Conservation (phyloP, 495 filamentous ascomycete species). For the Trichoderma reesei region DNA sequence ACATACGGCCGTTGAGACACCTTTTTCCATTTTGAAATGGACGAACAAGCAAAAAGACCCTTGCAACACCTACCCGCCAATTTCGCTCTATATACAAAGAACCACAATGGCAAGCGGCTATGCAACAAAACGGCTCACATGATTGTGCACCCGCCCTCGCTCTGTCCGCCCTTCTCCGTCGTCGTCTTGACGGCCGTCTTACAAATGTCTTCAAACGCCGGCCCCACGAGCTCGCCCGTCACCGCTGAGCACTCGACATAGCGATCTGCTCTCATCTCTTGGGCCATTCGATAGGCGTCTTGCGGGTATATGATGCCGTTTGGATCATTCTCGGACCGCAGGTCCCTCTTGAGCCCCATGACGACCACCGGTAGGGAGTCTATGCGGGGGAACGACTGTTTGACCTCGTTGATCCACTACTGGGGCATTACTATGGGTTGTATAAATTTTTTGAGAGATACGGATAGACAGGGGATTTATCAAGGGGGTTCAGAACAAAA, state of each 20-base stretch:
- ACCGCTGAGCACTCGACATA: constrained; percentile 87
- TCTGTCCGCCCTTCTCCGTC: constrained; percentile 33
- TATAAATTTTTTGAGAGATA: background rate
- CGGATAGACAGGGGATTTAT: constrained; percentile 6
- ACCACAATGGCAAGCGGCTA: background rate
- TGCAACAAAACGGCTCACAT: constrained; percentile 19
- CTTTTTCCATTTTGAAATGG: background rate
- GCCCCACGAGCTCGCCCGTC: constrained; percentile 68
- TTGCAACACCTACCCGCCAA: background rate
- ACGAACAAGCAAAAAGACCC: background rate
- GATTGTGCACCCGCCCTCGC: constrained; percentile 30
- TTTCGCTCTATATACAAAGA: background rate
- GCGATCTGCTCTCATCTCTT: constrained; percentile 72
- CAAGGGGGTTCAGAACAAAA: background rate
- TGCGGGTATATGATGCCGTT: constrained; percentile 63
- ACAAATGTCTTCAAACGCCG: constrained; percentile 71
- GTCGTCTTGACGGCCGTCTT: constrained; percentile 55
- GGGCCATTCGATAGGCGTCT: constrained; percentile 63
- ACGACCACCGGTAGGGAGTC: constrained; percentile 60
- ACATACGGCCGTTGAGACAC: background rate
- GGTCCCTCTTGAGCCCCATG: constrained; percentile 73
- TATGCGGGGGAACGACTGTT: constrained; percentile 50
- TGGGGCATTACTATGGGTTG: constrained; percentile 13
- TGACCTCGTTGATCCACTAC: constrained; percentile 62
- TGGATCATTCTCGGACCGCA: constrained; percentile 53